Conservation (phyloP, 2,329 filamentous ascomycete genomes). For the Neofusicoccum kwambonambiense region DNA sequence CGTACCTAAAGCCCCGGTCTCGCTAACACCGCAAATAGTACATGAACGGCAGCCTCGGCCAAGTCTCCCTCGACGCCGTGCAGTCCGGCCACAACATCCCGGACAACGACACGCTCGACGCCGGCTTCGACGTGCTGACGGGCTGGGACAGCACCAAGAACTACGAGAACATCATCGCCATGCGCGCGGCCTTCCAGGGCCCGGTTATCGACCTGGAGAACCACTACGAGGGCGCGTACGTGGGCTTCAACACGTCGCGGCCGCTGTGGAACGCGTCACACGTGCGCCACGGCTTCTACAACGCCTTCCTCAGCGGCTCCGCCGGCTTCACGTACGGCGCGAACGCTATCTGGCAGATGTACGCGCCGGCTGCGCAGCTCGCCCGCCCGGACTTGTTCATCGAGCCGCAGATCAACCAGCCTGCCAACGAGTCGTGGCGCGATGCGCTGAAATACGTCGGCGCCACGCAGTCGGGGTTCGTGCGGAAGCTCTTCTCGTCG, state of each 20-base stretch:
- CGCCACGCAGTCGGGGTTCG: not conserved
- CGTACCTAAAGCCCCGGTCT: too few species aligned
- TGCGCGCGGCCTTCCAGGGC: not conserved
- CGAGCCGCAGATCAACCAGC: not conserved
- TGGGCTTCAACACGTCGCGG: not conserved
- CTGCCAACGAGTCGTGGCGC: not conserved
- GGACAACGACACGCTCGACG: constrained; percentile 56
- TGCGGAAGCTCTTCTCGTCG: not conserved
- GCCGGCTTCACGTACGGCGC: constrained; percentile 6
- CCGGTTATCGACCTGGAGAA: constrained; percentile 6
- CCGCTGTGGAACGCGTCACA: not conserved
- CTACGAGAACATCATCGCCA: constrained; percentile 2
- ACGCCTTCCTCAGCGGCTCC: not conserved
- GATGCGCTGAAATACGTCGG: not conserved
- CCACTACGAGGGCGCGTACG: constrained; percentile 6
- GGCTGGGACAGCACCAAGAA: not conserved
- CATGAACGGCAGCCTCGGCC: constrained; percentile 4
- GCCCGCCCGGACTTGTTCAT: not conserved
- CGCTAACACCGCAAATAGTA: not conserved
- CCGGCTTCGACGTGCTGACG: constrained; percentile 39
- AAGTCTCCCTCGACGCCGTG: not conserved
- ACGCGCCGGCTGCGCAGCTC: not conserved
- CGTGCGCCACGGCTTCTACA: constrained; percentile 12
- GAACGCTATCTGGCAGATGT: not conserved
- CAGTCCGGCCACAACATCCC: constrained; percentile 46